Percentiles rank a stretch among this genome's conserved stretches.
Evolutionary conservation across 2,329 filamentous ascomycete genomes (phyloP).

Genomic region (Sporothrix mexicana): DNA sequence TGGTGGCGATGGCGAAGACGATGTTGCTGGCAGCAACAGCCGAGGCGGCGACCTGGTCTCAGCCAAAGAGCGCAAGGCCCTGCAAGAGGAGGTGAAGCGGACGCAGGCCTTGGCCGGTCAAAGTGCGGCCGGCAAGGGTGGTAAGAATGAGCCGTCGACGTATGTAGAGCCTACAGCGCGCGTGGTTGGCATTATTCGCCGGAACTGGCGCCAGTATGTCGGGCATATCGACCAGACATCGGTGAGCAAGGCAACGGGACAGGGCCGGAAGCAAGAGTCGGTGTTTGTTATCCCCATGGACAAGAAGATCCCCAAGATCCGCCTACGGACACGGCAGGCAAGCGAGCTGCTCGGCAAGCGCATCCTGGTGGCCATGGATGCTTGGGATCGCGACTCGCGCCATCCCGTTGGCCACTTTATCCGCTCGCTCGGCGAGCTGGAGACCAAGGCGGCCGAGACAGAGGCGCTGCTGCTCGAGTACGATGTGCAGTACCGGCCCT

Average conservation of each 20-base stretch:
- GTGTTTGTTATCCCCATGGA: conserved; percentile 98
- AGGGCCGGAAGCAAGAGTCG: conserved; percentile 84
- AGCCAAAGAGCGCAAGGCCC: conserved; percentile 80
- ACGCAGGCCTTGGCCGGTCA: conserved; percentile 79
- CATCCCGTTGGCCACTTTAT: conserved; percentile 95
- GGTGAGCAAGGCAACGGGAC: conserved; percentile 72
- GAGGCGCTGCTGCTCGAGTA: conserved; percentile 93
- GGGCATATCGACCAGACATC: conserved; percentile 92
- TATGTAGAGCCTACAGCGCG: conserved; percentile 85
- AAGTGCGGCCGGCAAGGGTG: conserved; percentile 70
- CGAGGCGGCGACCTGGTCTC: conserved; percentile 67
- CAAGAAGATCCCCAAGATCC: conserved; percentile 95
- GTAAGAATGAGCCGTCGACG: conserved; percentile 66
- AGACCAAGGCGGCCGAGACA: conserved; percentile 97
- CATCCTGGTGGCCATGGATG: conserved; percentile 89
- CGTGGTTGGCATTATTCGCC: conserved; percentile 89
- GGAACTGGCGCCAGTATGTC: conserved; percentile 98
- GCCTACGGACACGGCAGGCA: conserved; percentile 88
- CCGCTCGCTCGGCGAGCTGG: conserved; percentile 87
- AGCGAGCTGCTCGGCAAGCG: conserved; percentile 88
- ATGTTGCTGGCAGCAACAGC: conserved; percentile 42
- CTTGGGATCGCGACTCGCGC: conserved; percentile 91
- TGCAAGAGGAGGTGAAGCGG: conserved; percentile 90
- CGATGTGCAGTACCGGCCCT: conserved; percentile 96
- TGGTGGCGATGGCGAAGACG: conserved; percentile 72